phyloP scores from a whole-genome alignment of 1,139 yeast species.

The Candida neerlandica region DNA sequence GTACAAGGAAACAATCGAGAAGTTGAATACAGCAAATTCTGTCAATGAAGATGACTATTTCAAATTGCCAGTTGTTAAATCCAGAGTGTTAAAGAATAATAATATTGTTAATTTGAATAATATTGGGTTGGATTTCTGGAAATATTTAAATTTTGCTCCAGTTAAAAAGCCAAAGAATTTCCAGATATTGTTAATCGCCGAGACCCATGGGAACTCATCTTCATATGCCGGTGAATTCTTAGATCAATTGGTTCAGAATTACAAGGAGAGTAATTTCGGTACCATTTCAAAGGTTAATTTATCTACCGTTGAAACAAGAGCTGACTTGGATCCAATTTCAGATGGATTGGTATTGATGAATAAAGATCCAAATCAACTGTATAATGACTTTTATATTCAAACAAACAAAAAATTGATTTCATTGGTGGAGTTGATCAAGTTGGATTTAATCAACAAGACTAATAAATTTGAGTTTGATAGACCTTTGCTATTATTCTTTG shows the following conservation, averaged over 20 bases:
- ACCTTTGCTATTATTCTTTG: slow-evolving; percentile 51
- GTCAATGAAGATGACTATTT: slow-evolving; percentile 24
- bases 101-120: slow-evolving; percentile 39
- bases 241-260: slow-evolving; percentile 42
- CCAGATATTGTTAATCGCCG: slow-evolving; percentile 52
- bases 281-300: slow-evolving; percentile 35
- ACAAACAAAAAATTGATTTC: slow-evolving; percentile 31
- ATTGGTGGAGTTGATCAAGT: slow-evolving; percentile 38
- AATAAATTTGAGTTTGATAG: slow-evolving; percentile 45
- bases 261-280: slow-evolving; percentile 54
- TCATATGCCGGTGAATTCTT: slow-evolving; percentile 39
- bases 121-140: slow-evolving; percentile 53
- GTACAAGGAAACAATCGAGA: slow-evolving; percentile 23
- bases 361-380: slow-evolving; percentile 23
- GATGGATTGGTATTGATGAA: slow-evolving; percentile 38
- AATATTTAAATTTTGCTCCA: slow-evolving; percentile 57
- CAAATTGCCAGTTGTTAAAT: slow-evolving; percentile 27
- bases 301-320: slow-evolving; percentile 31
- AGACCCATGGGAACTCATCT: slow-evolving; percentile 21
- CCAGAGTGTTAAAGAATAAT: slow-evolving; percentile 33
- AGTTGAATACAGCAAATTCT: slow-evolving; percentile 10
- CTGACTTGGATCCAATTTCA: slow-evolving; percentile 35
- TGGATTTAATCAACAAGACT: slow-evolving; percentile 46
- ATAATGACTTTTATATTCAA: slow-evolving; percentile 33
- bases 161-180: slow-evolving; percentile 50